phyloP scores from a whole-genome alignment of 2,329 filamentous ascomycete genomes.

The Claviceps spartinae region DNA sequence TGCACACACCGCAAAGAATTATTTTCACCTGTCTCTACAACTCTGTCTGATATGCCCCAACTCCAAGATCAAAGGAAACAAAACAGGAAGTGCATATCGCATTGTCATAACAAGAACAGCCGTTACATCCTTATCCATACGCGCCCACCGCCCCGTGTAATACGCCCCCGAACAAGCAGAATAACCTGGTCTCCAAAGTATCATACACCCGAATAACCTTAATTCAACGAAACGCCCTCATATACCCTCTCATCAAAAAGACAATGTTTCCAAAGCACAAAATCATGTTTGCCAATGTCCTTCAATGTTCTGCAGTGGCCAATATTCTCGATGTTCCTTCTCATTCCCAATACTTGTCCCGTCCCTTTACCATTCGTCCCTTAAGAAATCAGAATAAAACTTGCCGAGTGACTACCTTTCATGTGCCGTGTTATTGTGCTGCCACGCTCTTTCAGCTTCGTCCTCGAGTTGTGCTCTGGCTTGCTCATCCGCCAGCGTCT shows the following conservation, averaged over 20 bases:
- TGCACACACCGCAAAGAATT: no score
- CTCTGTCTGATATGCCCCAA: no score
- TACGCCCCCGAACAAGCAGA: no score
- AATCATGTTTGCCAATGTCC: not conserved
- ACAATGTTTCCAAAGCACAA: not conserved
- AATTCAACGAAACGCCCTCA: no score
- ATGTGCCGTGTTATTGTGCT: not conserved
- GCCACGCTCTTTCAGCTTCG: conserved; percentile 6
- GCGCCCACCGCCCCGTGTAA: no score
- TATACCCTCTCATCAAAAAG: not conserved
- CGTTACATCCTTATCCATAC: no score
- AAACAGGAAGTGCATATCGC: no score
- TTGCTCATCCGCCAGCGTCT: conserved; percentile 8
- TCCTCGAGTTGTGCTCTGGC: conserved; percentile 8
- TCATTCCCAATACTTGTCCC: not conserved
- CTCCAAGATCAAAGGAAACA: no score
- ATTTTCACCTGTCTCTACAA: no score
- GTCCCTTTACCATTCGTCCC: not conserved
- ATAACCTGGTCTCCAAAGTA: no score
- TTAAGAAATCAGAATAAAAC: not conserved
- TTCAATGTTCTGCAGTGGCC: not conserved
- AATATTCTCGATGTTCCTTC: not conserved
- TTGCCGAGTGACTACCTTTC: not conserved
- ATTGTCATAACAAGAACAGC: no score
- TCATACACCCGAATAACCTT: no score